Evolutionary conservation across 441 rosid genomes (phyloP).

Genomic region (Populus hybrid): DNA sequence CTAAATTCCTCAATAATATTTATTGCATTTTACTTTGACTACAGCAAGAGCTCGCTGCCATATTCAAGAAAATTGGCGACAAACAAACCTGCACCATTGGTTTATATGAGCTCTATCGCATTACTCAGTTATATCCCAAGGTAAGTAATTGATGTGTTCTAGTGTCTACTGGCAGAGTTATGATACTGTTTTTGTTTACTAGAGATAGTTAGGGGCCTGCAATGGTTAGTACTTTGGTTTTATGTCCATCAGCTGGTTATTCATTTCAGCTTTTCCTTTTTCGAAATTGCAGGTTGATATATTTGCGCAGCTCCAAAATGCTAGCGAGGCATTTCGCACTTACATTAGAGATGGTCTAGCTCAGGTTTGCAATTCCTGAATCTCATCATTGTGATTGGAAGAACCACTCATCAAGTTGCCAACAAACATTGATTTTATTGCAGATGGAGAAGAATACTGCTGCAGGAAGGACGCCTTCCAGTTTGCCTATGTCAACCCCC

Average conservation of each 20-base stretch:
- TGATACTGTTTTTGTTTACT: neutral
- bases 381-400: neutral
- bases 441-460: constrained; percentile 99
- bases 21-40: constrained; percentile 3
- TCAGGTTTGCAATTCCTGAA: constrained; percentile 60
- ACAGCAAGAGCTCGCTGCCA: constrained; percentile 98
- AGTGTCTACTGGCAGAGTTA: constrained; percentile 1
- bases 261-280: neutral
- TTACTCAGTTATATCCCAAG: constrained; percentile 97
- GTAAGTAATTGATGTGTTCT: constrained; percentile 29
- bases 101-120: constrained; percentile 89
- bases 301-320: constrained; percentile 97
- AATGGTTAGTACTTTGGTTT: neutral
- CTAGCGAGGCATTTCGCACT: constrained; percentile 98
- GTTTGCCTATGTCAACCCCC: constrained; percentile 86
- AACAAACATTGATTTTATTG: constrained; percentile 7
- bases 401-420: neutral
- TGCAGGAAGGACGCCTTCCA: constrained; percentile 97
- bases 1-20: neutral
- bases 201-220: neutral
- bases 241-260: neutral
- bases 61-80: constrained; percentile 98
- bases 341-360: constrained; percentile 98
- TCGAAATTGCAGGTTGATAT: constrained; percentile 78
- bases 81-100: constrained; percentile 97